Evolutionary conservation across 148 eudicot genomes (phyloP).

Genomic region (Rheum nobile): DNA sequence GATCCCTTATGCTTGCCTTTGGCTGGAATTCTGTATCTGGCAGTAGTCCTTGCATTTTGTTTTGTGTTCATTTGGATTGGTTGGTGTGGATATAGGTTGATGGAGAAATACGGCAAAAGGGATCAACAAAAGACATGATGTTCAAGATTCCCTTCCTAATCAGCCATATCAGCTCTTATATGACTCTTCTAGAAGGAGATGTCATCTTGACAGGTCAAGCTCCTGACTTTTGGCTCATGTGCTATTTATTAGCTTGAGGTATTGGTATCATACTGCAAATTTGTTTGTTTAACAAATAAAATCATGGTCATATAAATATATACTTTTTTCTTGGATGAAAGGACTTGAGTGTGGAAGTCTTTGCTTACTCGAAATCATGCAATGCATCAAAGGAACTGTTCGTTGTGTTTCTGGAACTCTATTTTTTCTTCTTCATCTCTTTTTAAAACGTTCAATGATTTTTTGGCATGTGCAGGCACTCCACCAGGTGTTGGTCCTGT

Average conservation of each 20-base stretch:
- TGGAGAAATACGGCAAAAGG: conserved; percentile 82
- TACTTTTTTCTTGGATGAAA: neutral
- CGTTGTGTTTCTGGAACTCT: neutral
- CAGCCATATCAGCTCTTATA: conserved; percentile 85
- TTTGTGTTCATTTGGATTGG: conserved; percentile 3
- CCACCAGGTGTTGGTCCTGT: conserved; percentile 94
- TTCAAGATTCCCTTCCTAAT: conserved; percentile 82
- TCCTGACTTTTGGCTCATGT: neutral
- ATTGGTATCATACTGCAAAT: neutral
- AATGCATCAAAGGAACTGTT: neutral
- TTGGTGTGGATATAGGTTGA: conserved; percentile 47
- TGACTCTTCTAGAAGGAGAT: conserved; percentile 97
- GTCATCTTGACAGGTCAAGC: conserved; percentile 79
- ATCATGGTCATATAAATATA: neutral
- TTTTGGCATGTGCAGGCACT: conserved; percentile 49
- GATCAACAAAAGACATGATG: conserved; percentile 86
- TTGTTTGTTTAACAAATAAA: neutral
- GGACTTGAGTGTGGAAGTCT: neutral
- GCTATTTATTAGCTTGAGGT: neutral
- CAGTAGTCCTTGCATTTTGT: conserved; percentile 1
- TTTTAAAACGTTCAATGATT: neutral
- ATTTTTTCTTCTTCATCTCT: too few species aligned
- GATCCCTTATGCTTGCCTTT: neutral
- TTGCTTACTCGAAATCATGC: neutral
- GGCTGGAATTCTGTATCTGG: neutral